Evolutionary conservation across 2,329 filamentous ascomycete species (phyloP).

Genomic region (Fusarium hostae): DNA sequence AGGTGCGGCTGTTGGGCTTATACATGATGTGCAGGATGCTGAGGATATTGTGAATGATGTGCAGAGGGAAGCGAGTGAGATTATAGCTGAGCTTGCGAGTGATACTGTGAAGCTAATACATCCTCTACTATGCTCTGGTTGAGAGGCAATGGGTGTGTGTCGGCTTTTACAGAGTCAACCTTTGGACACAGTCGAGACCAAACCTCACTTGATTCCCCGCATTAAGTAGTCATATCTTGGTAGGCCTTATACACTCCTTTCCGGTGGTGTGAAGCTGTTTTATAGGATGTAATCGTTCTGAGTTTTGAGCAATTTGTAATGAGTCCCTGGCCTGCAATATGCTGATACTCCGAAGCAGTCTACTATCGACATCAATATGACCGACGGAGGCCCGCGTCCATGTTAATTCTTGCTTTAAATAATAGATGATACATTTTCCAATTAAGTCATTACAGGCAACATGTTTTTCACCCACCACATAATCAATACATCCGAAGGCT

Average conservation of each 20-base stretch:
- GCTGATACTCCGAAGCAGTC: background rate
- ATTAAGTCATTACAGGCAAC: background rate
- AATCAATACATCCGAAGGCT: background rate
- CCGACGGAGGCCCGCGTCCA: background rate
- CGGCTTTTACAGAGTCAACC: background rate
- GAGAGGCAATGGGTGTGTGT: background rate
- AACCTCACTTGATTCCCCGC: background rate
- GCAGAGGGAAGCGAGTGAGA: conserved; percentile 42
- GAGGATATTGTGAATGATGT: conserved; percentile 51
- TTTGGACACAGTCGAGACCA: background rate
- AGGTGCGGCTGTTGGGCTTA: conserved; percentile 57
- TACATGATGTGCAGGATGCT: conserved; percentile 54
- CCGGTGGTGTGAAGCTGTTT: background rate
- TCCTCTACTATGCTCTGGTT: background rate
- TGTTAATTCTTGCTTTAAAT: fast-evolving
- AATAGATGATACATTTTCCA: background rate
- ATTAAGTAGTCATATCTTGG: too few species aligned
- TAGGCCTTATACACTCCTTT: background rate
- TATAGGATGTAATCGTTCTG: background rate
- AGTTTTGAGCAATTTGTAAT: background rate
- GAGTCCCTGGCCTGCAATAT: background rate
- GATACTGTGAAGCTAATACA: background rate
- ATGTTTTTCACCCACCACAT: fast-evolving
- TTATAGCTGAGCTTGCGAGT: background rate
- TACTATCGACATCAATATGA: background rate